These are phyloP conservation scores for Daedaleopsis nitida DNA, from an alignment of 768 basidiomycete species.

Conservation along the genomic window DNA sequence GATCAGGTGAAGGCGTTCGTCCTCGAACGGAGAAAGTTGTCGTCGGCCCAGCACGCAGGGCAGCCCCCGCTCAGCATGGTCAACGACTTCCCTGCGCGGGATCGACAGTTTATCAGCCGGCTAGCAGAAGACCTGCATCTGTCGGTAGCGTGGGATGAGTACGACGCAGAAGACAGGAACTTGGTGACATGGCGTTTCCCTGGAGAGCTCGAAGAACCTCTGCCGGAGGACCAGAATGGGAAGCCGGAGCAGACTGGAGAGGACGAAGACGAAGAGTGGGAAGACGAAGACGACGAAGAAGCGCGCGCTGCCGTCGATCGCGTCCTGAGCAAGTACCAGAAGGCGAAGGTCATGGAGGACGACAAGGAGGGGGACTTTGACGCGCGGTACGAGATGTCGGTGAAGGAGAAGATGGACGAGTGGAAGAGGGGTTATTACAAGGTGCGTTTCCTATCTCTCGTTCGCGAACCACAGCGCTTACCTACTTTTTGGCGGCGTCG, in stretches of 20 bases:
- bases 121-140: conserved; percentile 81
- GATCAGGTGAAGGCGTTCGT: conserved; percentile 80
- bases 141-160: conserved; percentile 89
- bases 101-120: conserved; percentile 76
- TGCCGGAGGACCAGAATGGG: conserved; percentile 38
- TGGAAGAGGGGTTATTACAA: conserved; percentile 93
- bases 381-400: conserved; percentile 67
- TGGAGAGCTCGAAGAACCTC: conserved; percentile 37
- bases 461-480: background rate
- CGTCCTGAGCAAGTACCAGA: conserved; percentile 86
- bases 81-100: conserved; percentile 79
- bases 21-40: conserved; percentile 42
- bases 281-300: conserved; percentile 71
- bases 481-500: conserved; percentile 17
- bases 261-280: conserved; percentile 53
- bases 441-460: conserved; percentile 44
- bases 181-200: conserved; percentile 71
- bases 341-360: conserved; percentile 74
- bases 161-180: conserved; percentile 79
- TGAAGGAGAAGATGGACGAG: conserved; percentile 84
- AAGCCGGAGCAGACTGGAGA: conserved; percentile 42
- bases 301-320: conserved; percentile 72
- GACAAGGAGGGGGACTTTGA: conserved; percentile 79
- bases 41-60: conserved; percentile 15
- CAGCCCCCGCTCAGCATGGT: conserved; percentile 58